Conservation (phyloP, 2,329 filamentous ascomycete species). For the Colletotrichum tofieldiae region DNA sequence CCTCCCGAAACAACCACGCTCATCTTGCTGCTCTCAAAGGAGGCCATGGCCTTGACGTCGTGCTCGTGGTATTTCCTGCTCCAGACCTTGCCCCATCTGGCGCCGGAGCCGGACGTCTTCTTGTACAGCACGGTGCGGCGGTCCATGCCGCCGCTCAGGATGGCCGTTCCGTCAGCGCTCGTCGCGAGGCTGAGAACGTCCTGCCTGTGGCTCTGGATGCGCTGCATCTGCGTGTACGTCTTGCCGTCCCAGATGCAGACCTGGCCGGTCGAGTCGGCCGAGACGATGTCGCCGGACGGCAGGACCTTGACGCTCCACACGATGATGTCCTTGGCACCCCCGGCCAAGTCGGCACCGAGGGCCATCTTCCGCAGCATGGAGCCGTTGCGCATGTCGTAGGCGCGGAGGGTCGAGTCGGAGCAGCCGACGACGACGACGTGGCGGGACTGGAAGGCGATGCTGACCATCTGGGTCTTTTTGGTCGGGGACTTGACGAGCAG, state of each 20-base stretch:
- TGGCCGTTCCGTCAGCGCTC: constrained; percentile 83
- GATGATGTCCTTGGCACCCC: constrained; percentile 87
- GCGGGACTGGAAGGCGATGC: constrained; percentile 89
- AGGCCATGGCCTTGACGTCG: constrained; percentile 94
- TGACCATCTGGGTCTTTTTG: constrained; percentile 91
- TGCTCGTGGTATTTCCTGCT: constrained; percentile 91
- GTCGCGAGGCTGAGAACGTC: constrained; percentile 92
- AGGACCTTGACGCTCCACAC: constrained; percentile 95
- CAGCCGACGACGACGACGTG: constrained; percentile 90
- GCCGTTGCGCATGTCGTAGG: constrained; percentile 88
- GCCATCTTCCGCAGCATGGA: constrained; percentile 86
- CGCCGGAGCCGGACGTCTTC: constrained; percentile 71
- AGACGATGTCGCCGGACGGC: constrained; percentile 90
- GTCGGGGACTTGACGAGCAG: constrained; percentile 83
- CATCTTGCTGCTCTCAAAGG: constrained; percentile 86
- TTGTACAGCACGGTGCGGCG: constrained; percentile 88
- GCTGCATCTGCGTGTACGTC: constrained; percentile 89
- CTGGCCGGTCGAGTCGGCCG: constrained; percentile 94
- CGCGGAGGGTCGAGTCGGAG: constrained; percentile 94
- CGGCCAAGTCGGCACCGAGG: constrained; percentile 82
- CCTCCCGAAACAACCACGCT: constrained; percentile 95
- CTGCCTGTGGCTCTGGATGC: constrained; percentile 88
- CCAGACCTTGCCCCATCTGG: constrained; percentile 87
- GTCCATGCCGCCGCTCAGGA: constrained; percentile 94
- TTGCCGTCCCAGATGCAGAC: constrained; percentile 94